Evolutionary conservation across 2,329 filamentous ascomycete genomes (phyloP).

Genomic region (Colletotrichum orbiculare): DNA sequence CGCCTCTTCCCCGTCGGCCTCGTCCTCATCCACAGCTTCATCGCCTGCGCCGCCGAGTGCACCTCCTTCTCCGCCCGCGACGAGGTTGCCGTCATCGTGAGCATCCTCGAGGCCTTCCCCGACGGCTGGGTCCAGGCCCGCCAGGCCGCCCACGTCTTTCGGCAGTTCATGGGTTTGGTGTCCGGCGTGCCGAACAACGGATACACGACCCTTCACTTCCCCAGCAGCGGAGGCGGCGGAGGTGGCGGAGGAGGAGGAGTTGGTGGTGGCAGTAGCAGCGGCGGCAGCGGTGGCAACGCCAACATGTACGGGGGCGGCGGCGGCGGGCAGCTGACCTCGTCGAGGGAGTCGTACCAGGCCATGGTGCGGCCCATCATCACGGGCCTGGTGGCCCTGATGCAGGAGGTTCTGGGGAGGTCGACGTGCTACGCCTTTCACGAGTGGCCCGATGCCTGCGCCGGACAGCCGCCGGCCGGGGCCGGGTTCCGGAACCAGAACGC

Average conservation of each 20-base stretch:
- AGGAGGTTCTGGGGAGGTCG: conserved; percentile 48
- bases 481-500: conserved; percentile 24
- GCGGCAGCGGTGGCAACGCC: not conserved
- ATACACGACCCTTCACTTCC: conserved; percentile 37
- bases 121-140: conserved; percentile 48
- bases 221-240: conserved; percentile 15
- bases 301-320: conserved; percentile 23
- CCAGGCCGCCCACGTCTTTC: conserved; percentile 48
- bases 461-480: conserved; percentile 11
- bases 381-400: conserved; percentile 43
- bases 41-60: conserved; percentile 44
- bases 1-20: conserved; percentile 51
- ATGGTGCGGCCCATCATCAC: conserved; percentile 38
- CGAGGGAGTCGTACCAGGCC: conserved; percentile 38
- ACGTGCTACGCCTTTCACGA: conserved; percentile 43
- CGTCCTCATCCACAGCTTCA: conserved; percentile 50
- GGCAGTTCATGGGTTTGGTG: conserved; percentile 43
- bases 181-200: conserved; percentile 37
- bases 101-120: conserved; percentile 52
- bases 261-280: not conserved
- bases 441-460: conserved; percentile 32
- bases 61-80: conserved; percentile 46
- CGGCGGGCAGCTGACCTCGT: conserved; percentile 18
- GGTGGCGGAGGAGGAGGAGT: not conserved
- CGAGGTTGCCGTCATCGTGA: conserved; percentile 48